These are phyloP conservation scores for Colletotrichum destructivum DNA, from an alignment of 2,329 filamentous ascomycete genomes.

Conservation along the genomic window DNA sequence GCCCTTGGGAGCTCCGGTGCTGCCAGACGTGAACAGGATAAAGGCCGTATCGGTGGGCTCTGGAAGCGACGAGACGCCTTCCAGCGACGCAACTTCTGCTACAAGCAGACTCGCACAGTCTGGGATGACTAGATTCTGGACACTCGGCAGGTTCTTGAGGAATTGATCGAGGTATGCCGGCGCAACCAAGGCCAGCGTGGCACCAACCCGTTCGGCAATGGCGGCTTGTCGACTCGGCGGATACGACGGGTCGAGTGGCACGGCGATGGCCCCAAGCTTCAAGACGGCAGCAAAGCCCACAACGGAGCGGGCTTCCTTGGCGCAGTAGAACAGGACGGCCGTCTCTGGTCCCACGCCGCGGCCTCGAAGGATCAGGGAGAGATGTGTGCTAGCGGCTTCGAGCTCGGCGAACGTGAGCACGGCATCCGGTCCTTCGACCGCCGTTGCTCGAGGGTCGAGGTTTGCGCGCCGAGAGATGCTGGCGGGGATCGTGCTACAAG, in stretches of 20 bases:
- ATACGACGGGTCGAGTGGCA: constrained; percentile 32
- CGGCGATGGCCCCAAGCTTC: constrained; percentile 39
- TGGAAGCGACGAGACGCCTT: too few relatives aligned
- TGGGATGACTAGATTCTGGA: too few relatives aligned
- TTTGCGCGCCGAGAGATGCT: too few relatives aligned
- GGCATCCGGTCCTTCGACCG: too few relatives aligned
- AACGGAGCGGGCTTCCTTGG: constrained; percentile 36
- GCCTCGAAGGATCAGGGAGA: background rate
- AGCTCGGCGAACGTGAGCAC: constrained; percentile 23
- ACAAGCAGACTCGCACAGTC: too few relatives aligned
- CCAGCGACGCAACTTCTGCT: too few relatives aligned
- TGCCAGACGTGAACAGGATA: constrained; percentile 41
- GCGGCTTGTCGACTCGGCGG: background rate
- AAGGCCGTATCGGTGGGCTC: constrained; percentile 21
- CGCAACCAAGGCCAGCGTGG: background rate
- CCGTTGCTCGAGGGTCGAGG: too few relatives aligned
- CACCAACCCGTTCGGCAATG: background rate
- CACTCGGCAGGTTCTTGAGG: background rate
- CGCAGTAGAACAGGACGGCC: constrained; percentile 39
- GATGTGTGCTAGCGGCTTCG: background rate
- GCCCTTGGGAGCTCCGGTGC: constrained; percentile 31
- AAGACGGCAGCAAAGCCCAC: constrained; percentile 39
- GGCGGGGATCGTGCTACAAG: too few relatives aligned
- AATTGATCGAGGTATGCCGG: background rate
- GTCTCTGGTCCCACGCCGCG: background rate